Base-by-base conservation (phyloP, 2,329 filamentous ascomycete genomes). In the Botrytis pseudocinerea region DNA sequence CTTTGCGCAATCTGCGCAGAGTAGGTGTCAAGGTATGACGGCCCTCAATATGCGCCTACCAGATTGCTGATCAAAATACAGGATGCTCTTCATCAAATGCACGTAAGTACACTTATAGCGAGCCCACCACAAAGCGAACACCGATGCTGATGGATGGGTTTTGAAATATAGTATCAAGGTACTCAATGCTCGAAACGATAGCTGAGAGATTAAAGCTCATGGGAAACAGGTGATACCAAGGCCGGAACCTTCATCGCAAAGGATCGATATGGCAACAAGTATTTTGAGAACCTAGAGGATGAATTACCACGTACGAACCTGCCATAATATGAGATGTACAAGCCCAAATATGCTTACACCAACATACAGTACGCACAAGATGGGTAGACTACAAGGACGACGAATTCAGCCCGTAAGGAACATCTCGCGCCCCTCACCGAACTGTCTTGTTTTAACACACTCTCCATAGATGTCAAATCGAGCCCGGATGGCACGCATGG, bases 401-500 rank as follows among this genome's bases (percentile, higher is more conserved):
- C 79, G 94, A 98, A 83, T 93, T 87, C 81, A 93, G 96, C 80
- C 86, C 93, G 89, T 92, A 86, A 79, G 89, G 54, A 70, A 62
- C 82, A 64, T 40, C 68, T 28, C 35, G 40, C 32, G 60, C 38
- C 38, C 22, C 48, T 54, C 46, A 16, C n/a, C 28, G 48, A 57
- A 18, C 32, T 44, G 14, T 68, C 65, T 42, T 40, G 10, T 57
- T 28, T 46, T 71, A 51, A 70, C 32, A 54, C 32, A 25, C 35
- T 51, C 25, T 44, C 28, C 12, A 18, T 77, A 92, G 90, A 75
- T 89, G 89, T 74, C 93, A 98, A 71, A 93, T 98, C 79, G 95
- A 98, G 84, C 95, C 95, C 69, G 93, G 95, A 83, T 99, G 96
- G 96, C 96, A 98, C 85, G 94, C 93, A 44, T 99, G 96, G 96